These are phyloP conservation scores for Chalciporus piperatoides DNA, from an alignment of 1,284 basidiomycete species.

Conservation along the genomic window DNA sequence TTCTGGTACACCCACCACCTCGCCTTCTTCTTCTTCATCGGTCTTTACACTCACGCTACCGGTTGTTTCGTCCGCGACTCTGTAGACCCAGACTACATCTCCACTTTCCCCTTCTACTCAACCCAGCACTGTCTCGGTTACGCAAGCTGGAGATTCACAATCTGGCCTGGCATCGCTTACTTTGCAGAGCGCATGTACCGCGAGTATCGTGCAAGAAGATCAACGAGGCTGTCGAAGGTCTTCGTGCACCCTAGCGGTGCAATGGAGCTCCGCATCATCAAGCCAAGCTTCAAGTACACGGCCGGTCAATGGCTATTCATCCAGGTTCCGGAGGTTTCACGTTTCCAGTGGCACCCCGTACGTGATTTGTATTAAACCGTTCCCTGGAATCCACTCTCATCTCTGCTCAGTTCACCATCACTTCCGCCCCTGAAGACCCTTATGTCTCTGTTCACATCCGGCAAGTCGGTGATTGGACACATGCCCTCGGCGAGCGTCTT, in stretches of 20 bases:
- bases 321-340: constrained; percentile 79
- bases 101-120: constrained; percentile 77
- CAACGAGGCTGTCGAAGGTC: constrained; percentile 76
- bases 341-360: constrained; percentile 89
- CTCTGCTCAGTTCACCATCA: constrained; percentile 76
- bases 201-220: constrained; percentile 70
- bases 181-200: constrained; percentile 79
- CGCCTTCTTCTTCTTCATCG: constrained; percentile 89
- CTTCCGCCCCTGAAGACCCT: constrained; percentile 86
- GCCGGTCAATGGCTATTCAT: constrained; percentile 91
- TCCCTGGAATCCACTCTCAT: neutral
- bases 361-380: constrained; percentile 25
- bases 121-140: constrained; percentile 83
- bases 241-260: constrained; percentile 80
- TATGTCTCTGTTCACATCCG: constrained; percentile 88
- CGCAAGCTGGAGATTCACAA: constrained; percentile 79
- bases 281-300: constrained; percentile 85
- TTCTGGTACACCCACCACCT: constrained; percentile 95
- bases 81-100: constrained; percentile 60
- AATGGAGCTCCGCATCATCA: constrained; percentile 86
- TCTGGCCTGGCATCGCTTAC: constrained; percentile 85
- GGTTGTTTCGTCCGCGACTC: constrained; percentile 90
- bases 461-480: constrained; percentile 88
- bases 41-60: constrained; percentile 82
- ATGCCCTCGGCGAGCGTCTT: constrained; percentile 74